Evolutionary conservation across 495 filamentous ascomycete species (phyloP).

Genomic region (Corynascus novoguineensis): DNA sequence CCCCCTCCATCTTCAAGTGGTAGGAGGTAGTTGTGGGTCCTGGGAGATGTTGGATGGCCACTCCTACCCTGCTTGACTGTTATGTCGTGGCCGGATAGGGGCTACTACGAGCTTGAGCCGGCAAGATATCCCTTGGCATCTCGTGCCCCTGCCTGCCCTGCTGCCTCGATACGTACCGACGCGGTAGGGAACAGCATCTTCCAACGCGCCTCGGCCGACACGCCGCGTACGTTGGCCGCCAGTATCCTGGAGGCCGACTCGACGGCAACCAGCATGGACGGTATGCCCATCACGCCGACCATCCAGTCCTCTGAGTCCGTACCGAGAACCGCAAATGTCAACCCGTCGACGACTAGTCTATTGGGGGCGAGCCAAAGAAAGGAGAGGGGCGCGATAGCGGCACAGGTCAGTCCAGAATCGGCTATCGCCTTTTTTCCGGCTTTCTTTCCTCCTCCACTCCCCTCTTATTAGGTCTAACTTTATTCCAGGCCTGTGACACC

Average conservation of each 20-base stretch:
- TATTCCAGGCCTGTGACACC: constrained; percentile 66
- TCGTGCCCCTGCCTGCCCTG: background rate
- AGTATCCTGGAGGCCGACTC: background rate
- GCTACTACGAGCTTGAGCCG: background rate
- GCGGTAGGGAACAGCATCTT: background rate
- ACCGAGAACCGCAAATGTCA: background rate
- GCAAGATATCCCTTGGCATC: constrained; percentile 3
- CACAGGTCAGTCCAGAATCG: constrained; percentile 33
- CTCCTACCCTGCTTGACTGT: background rate
- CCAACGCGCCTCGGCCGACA: background rate
- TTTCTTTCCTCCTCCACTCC: background rate
- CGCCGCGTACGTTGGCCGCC: background rate
- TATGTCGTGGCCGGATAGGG: constrained; percentile 13
- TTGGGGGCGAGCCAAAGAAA: constrained; percentile 28
- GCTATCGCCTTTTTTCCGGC: too few species aligned
- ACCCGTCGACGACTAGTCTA: background rate
- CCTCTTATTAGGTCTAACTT: background rate
- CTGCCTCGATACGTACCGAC: background rate
- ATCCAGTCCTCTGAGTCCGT: constrained; percentile 1
- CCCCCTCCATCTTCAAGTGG: background rate
- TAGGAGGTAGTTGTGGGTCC: background rate
- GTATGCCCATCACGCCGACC: constrained; percentile 13
- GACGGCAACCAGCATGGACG: constrained; percentile 13
- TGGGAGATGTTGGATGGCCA: background rate
- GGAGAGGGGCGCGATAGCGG: constrained; percentile 46